Conservation (phyloP, 768 basidiomycete species). For the Macrocybe gigantea region DNA sequence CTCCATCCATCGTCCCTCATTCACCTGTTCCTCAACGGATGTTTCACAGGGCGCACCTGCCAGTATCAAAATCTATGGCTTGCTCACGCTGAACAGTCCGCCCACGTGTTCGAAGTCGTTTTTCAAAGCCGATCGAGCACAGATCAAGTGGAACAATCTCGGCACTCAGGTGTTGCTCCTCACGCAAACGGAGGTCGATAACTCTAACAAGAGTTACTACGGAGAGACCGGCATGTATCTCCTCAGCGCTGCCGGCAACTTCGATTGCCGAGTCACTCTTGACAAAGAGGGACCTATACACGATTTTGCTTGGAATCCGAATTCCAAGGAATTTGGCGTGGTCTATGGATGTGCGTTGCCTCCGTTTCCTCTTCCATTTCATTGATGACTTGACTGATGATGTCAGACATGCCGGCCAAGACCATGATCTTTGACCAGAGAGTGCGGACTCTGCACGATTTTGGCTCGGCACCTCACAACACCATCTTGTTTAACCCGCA, state of each 20-base stretch:
- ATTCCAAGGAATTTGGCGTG: slow-evolving; percentile 94
- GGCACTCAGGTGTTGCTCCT: slow-evolving; percentile 90
- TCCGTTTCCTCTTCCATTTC: slow-evolving; percentile 1
- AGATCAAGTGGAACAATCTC: slow-evolving; percentile 94
- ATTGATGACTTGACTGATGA: slow-evolving; percentile 2
- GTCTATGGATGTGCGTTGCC: slow-evolving; percentile 86
- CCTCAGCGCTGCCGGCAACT: slow-evolving; percentile 87
- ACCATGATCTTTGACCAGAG: slow-evolving; percentile 88
- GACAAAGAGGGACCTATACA: slow-evolving; percentile 98
- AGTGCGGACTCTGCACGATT: slow-evolving; percentile 83
- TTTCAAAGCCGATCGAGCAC: slow-evolving; percentile 90
- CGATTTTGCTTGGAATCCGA: slow-evolving; percentile 94
- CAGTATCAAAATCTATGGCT: slow-evolving; percentile 76
- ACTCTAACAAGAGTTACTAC: slow-evolving; percentile 96
- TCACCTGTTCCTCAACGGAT: neutral
- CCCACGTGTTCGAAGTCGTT: slow-evolving; percentile 89
- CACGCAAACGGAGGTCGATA: slow-evolving; percentile 96
- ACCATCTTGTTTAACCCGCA: slow-evolving; percentile 95
- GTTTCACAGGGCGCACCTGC: slow-evolving; percentile 73
- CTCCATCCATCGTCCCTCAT: neutral
- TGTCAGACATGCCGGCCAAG: slow-evolving; percentile 90
- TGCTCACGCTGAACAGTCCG: slow-evolving; percentile 49
- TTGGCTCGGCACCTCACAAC: slow-evolving; percentile 86
- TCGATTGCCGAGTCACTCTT: slow-evolving; percentile 81
- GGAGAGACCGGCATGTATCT: slow-evolving; percentile 96